Base-by-base conservation (phyloP, 2,329 filamentous ascomycete species). In the Aciculosporium take region DNA sequence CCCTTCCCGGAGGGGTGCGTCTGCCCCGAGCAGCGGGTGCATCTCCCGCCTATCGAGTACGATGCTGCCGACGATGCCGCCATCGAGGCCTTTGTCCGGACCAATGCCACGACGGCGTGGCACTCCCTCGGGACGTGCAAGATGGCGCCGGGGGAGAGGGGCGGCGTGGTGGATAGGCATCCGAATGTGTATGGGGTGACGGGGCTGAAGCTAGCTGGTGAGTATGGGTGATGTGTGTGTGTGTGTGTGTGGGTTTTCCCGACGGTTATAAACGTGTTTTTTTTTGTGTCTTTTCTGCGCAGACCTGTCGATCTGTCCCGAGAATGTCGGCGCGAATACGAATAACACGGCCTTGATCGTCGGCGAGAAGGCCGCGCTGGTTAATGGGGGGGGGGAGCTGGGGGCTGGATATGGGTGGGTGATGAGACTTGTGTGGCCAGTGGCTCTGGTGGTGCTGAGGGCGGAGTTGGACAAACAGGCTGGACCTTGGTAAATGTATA, bases 81-180 rank as follows among this genome's bases (percentile, higher is more conserved):
- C 1, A 65, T 76, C 28, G 64, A 68, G 48, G 49, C 66, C 9
- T 64, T 50, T 46, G 29, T 68, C 15, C 56, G 66, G 0, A 48
- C 57, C 25, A 60, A 59, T 7, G 46, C 66, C 3, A 50, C 45
- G 2, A 66, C 64, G 3, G 60, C 61, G 0, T 69, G 64, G 64
- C 71, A 75, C 51, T 62, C 67, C 0, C 55, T 61, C 2, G 68
- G 72, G 10, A 72, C 66, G n/a, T 63, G 64, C 34, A 62, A 66
- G 7, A 72, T 72, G 69, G 55, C 67, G 40, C 66, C 66, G 3
- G 50, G 54, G 20, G 61, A 62, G 30, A 51, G 58, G 5, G 66
- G 65, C 4, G 67, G 67, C 27, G 67, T 70, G 4, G 66, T 70
- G 2, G 61, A 66, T 42, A 49, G 57, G 10, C 49, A 59, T 20